Evolutionary conservation across 108 stramenopile species (phyloP), one percentile per base, ranked within the genome.

Genomic region (Nitzschia palea): DNA sequence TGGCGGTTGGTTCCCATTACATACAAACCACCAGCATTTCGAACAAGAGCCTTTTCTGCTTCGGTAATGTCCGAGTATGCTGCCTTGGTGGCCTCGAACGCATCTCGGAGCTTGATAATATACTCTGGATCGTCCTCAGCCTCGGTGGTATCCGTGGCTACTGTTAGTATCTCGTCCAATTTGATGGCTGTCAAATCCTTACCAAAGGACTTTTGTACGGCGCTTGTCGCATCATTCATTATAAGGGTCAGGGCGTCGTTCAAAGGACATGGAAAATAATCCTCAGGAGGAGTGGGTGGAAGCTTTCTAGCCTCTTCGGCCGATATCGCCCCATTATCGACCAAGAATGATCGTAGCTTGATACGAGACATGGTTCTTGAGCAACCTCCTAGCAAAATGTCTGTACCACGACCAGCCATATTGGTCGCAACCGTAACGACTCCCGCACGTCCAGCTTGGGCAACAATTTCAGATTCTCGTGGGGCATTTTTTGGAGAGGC

Each of bases 351-450:
- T 26, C 93, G 66, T 14, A 87, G 77, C 57, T 85, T 83, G 33
- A 95, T 83, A 17, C 91, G 73, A 15, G 95, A 84, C 93, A 96
- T 96, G 18, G 91, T 93, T 17, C 77, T 87, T 22, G 95, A 79
- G 57, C 92, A 95, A 17, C 97, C 97, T 35, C 97, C 97, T 20
- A 98, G 71, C 25, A 97, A 62, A 74, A 98, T 98, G 65, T 98
- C 97, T 3, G 97, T 98, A 51, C 97, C 97, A 42, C 94, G 88
- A 32, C 97, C 96, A 9, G 96, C 96, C 96, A 98, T 83, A 78
- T 98, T 98, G n/a, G 97, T 98, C 10, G 95, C 94, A 9, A 98
- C 96, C 6, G 97, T 98, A 27, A 98, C 97, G 12, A 82, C 86
- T 27, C 95, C 96, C 28, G 91, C 71, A 44, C 97, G 83, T 31